Evolutionary conservation across 179 eudicot genomes (phyloP), one percentile per base, ranked within the genome.

Genomic region (Nepenthes alata): DNA sequence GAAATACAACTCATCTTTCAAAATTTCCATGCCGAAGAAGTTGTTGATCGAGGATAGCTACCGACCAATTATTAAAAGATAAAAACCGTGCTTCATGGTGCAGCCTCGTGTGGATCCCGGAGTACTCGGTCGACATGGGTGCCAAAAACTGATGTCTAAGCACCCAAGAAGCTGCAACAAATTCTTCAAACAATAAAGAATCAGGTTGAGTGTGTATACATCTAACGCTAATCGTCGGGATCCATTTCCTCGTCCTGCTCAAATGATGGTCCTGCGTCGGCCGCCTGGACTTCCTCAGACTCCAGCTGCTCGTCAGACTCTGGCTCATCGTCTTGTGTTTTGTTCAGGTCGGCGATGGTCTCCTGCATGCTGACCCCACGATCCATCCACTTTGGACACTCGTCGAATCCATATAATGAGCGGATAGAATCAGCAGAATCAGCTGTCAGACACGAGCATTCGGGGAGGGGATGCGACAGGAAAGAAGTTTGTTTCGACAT

Each of bases 211-310:
- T 50, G 3, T 50, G 53, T 7, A 11, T 4, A 6, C n/a, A 13
- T 11, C 4, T 50, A 13, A 8, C 53, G 35, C 11, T 86, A 89
- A 73, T 89, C 97, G 48, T 87, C 75, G 2, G 95, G 89, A 67
- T 93, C 98, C 98, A 89, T 85, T 75, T 87, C 95, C 73, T 85
- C 97, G 65, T 89, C 98, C 75, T 81, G 80, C 44, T 86, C 94
- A 41, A 50, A 13, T 3, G 83, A 68, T 0, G 77, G 71, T 5
- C 66, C 66, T 1, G 79, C 68, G 9, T 65, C 72, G 34, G 59
- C 71, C 8, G 45, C 68, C 41, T 11, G 35, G 62, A 62, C 72
- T 59, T 79, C 83, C 45, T 77, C 87, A 16, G 77, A 69, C 72
- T 89, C 90, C 14, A 63, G 60, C 64, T 73, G 64, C 59, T 54